These are phyloP conservation scores for Botryotinia calthae DNA, from an alignment of 2,329 filamentous ascomycete species.

Conservation along the genomic window DNA sequence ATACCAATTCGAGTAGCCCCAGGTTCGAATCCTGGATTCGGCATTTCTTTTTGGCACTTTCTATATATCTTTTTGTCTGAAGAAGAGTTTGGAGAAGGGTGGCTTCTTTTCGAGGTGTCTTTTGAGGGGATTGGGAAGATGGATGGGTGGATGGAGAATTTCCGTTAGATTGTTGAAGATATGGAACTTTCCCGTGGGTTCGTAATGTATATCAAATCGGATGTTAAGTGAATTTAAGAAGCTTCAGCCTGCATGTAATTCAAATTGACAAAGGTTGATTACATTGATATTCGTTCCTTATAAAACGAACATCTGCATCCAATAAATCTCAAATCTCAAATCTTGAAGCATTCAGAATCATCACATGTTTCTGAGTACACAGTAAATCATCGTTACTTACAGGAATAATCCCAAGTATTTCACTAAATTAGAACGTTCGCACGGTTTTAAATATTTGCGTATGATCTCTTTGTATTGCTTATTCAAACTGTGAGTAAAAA, in stretches of 20 bases:
- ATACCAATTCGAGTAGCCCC: not conserved
- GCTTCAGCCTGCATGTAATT: not conserved
- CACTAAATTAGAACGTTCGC: not conserved
- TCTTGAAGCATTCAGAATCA: not conserved
- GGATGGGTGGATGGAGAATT: not conserved
- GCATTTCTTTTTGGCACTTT: not conserved
- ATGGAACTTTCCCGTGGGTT: not conserved
- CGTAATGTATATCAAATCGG: not conserved
- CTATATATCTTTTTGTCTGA: not conserved
- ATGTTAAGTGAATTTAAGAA: not conserved
- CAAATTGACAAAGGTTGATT: not conserved
- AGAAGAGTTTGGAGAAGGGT: not conserved
- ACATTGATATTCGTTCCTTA: not conserved
- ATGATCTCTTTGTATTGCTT: not conserved
- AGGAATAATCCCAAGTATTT: not conserved
- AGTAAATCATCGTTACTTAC: too few relatives aligned
- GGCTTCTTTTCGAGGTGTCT: not conserved
- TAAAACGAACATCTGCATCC: not conserved
- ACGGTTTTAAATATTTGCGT: fast-evolving
- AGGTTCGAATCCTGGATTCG: not conserved
- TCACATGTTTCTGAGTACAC: not conserved
- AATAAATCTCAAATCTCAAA: not conserved
- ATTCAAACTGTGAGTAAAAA: not conserved
- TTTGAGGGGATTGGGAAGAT: not conserved
- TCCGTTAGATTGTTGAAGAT: not conserved